phyloP scores from a whole-genome alignment of 2,329 filamentous ascomycete genomes.

The Cytospora mali region DNA sequence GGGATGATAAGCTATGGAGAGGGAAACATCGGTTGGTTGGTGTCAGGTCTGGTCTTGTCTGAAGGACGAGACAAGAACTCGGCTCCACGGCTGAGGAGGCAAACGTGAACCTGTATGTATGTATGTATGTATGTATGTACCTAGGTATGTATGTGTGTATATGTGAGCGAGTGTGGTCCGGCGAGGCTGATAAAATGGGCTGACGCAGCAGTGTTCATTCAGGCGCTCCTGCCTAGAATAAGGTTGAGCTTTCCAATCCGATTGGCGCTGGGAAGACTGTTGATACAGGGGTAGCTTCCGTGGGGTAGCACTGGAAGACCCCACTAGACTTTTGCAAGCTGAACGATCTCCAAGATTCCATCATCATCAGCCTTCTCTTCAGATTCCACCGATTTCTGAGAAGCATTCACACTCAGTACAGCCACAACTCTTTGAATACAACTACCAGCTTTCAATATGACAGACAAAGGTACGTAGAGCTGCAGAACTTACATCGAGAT shows the following conservation, averaged over 20 bases:
- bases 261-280: slow-evolving; percentile 3
- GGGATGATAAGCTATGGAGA: neutral
- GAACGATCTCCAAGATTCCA: neutral
- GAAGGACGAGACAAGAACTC: neutral
- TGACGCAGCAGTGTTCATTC: neutral
- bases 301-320: slow-evolving; percentile 9
- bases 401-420: neutral
- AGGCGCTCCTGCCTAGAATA: no score
- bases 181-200: slow-evolving; percentile 10
- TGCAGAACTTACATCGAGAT: neutral
- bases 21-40: neutral
- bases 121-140: neutral
- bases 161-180: neutral
- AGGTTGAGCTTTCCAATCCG: neutral
- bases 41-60: neutral
- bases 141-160: neutral
- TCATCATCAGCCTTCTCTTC: slow-evolving; percentile 24
- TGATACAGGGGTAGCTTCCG: slow-evolving; percentile 4
- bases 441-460: slow-evolving; percentile 38
- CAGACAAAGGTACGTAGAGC: slow-evolving; percentile 43
- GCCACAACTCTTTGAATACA: no score
- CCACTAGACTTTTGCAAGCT: neutral
- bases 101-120: neutral
- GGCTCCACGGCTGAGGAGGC: neutral
- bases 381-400: neutral